Percentiles rank a stretch among this genome's conserved stretches.
phyloP scores from a whole-genome alignment of 1,139 yeast genomes.

The Diutina pseudorugosa region DNA sequence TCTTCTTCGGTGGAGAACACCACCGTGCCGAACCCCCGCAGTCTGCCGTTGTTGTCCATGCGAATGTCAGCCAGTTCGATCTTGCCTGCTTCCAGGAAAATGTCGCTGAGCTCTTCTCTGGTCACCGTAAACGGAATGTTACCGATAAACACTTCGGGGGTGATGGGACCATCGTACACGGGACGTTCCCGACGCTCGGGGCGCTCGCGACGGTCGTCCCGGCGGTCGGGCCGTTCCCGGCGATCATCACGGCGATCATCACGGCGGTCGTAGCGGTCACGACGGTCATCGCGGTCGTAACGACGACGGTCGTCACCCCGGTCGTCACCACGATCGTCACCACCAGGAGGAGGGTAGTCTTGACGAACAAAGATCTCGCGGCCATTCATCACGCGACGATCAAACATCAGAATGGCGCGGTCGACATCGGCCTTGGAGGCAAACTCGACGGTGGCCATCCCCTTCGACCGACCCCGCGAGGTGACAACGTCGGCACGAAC shows the following conservation, averaged over 20 bases:
- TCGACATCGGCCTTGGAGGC: constrained; percentile 55
- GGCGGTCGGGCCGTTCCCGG: too few relatives aligned
- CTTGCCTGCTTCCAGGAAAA: constrained; percentile 67
- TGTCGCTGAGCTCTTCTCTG: constrained; percentile 80
- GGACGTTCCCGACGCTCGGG: constrained; percentile 24
- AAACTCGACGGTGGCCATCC: constrained; percentile 92
- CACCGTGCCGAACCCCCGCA: constrained; percentile 80
- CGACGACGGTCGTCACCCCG: constrained; percentile 9
- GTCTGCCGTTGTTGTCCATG: constrained; percentile 59
- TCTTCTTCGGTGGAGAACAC: constrained; percentile 47
- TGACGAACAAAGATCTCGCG: constrained; percentile 86
- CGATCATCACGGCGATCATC: constrained; percentile 5
- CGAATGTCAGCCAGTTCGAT: constrained; percentile 69
- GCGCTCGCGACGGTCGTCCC: constrained; percentile 6
- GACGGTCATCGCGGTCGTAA: constrained; percentile 8
- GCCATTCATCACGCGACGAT: constrained; percentile 57
- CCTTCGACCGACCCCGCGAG: constrained; percentile 74
- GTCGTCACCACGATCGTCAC: constrained; percentile 5
- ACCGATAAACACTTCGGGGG: constrained; percentile 63
- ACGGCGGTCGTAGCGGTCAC: constrained; percentile 8
- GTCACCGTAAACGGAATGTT: constrained; percentile 70
- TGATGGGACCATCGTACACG: not conserved
- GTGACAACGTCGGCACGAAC: constrained; percentile 80
- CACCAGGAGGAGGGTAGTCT: constrained; percentile 64
- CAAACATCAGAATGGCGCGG: constrained; percentile 60